Evolutionary conservation across 768 basidiomycete species (phyloP).

Genomic region (Mycena maculata): DNA sequence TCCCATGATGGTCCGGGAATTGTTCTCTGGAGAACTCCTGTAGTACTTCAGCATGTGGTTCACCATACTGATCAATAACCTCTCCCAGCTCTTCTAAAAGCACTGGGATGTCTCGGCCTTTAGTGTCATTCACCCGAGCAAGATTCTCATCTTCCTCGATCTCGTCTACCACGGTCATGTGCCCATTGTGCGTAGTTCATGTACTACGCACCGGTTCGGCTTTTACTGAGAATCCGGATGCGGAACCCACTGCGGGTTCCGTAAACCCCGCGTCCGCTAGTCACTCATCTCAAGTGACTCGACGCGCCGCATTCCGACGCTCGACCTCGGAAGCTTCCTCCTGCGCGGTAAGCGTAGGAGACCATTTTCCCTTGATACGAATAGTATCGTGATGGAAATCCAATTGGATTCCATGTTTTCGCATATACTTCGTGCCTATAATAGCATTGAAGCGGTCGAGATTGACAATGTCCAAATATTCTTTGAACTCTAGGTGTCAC

Average conservation of each 20-base stretch:
- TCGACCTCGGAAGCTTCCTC: constrained; percentile 3
- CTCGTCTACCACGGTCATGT: neutral
- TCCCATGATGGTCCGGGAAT: too few species aligned
- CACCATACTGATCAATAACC: neutral
- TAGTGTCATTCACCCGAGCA: neutral
- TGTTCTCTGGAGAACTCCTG: constrained; percentile 13
- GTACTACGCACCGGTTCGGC: neutral
- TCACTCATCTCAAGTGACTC: neutral
- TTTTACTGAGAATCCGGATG: neutral
- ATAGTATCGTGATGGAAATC: constrained; percentile 39
- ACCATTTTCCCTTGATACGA: constrained; percentile 6
- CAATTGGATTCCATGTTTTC: constrained; percentile 17
- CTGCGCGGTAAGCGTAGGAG: neutral
- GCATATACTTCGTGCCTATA: too few species aligned
- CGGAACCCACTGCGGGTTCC: neutral
- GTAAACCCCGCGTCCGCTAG: too few species aligned
- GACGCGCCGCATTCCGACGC: neutral
- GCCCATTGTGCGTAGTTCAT: neutral
- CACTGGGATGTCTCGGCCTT: neutral
- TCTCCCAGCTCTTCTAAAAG: neutral
- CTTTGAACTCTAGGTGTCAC: neutral
- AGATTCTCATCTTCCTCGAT: neutral
- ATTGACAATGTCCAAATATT: constrained; percentile 8
- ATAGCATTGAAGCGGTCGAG: neutral
- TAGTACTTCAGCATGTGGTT: neutral